Base-by-base conservation (phyloP, 768 basidiomycete genomes). In the Nevesoporus exiguus region DNA sequence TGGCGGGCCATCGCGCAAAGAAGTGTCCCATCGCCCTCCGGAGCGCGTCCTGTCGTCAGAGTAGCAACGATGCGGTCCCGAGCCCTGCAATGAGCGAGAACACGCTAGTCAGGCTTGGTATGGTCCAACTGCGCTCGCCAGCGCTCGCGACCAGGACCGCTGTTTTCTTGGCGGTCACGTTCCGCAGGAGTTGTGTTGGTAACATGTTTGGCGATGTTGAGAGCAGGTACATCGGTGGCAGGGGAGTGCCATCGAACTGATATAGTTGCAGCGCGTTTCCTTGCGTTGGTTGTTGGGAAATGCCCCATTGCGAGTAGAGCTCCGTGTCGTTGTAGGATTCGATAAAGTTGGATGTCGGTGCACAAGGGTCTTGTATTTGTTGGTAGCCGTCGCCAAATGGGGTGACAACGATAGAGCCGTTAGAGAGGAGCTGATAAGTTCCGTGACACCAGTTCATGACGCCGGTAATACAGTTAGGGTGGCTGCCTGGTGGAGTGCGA, bases 351-450 rank as follows among this genome's bases (percentile, higher is more conserved):
- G 94, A 93, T 10, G 80, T 76, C 10, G 93, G 90, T 1, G 88
- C 88, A 65, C 96, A 99, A 0, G 93, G 88, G 60, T 95, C 88
- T 76, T 99, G 93, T 37, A 98, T 80, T 76, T 96, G 95, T 69
- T 97, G 93, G 72, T 83, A 90, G 15, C 96, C 96, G 68, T 99
- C 96, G 17, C 78, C 81, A 58, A 93, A 80, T 2, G 94, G 90
- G 3, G 66, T 72, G 64, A 93, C 73, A 37, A 80, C 68, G 55
- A 98, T 81, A 10, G 93, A 96, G 7, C 93, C 93, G 65, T 98
- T 95, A 49, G 74, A 21, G 55, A 82, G 73, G 42, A 89, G 71
- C 0, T 66, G 55, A 72, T 86, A 94, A 27, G 70, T 85, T 13
- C 97, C 97, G 68, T 98, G 97, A 58, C 84, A 84, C 90, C 91